Conservation (phyloP, 768 basidiomycete genomes). For the Mycena haematopus region DNA sequence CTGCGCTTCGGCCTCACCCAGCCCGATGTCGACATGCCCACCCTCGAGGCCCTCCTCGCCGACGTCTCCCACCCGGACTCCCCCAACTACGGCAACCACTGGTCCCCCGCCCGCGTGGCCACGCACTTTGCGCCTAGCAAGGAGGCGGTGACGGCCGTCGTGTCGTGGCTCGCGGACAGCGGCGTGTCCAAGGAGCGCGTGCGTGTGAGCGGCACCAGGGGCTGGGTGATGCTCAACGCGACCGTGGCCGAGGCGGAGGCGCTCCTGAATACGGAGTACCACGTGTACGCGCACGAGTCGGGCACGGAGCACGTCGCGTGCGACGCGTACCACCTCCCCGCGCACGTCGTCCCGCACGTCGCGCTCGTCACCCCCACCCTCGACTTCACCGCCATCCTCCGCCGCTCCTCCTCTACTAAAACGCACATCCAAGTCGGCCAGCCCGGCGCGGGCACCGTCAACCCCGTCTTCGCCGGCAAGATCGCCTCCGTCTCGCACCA, state of each 20-base stretch:
- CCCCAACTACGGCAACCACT: slow-evolving; percentile 56
- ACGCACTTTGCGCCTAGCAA: slow-evolving; percentile 52
- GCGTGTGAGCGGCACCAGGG: slow-evolving; percentile 45
- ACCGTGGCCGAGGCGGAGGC: slow-evolving; percentile 49
- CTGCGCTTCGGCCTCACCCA: slow-evolving; percentile 58
- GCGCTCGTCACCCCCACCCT: slow-evolving; percentile 47
- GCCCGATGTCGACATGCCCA: slow-evolving; percentile 44
- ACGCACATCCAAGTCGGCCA: slow-evolving; percentile 27
- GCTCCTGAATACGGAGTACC: slow-evolving; percentile 51
- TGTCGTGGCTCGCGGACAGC: slow-evolving; percentile 48
- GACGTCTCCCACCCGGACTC: slow-evolving; percentile 60
- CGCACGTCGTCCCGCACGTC: slow-evolving; percentile 44
- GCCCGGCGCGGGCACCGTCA: slow-evolving; percentile 34
- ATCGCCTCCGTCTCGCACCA: too few species aligned
- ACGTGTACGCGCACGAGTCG: slow-evolving; percentile 46
- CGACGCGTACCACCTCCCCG: slow-evolving; percentile 42
- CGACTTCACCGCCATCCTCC: slow-evolving; percentile 43
- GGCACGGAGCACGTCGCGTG: slow-evolving; percentile 47
- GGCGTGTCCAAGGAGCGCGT: slow-evolving; percentile 49
- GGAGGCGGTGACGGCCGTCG: slow-evolving; percentile 49
- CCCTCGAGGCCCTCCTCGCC: slow-evolving; percentile 51
- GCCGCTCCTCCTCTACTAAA: slow-evolving; percentile 30
- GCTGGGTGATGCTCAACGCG: slow-evolving; percentile 47
- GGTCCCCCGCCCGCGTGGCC: slow-evolving; percentile 49
- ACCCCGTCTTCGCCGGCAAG: slow-evolving; percentile 37